Base-by-base conservation (phyloP, 1,284 basidiomycete genomes). In the Sporisorium graminicola region DNA sequence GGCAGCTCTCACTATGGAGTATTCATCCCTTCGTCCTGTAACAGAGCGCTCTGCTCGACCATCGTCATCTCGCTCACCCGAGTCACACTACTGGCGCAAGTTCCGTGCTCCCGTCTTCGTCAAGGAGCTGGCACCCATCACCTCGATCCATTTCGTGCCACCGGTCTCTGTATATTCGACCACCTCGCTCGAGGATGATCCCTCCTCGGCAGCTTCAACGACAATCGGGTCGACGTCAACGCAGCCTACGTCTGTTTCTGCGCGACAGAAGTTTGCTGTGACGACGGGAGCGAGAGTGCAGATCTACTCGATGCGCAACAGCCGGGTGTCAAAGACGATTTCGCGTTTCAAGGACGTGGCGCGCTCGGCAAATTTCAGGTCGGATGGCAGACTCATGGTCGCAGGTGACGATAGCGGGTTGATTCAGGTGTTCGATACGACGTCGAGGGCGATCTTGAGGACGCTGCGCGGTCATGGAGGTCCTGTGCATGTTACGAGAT, bases 291-390 rank as follows among this genome's bases (percentile, higher is more conserved):
- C 95, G 0, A 89, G 95, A 68, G 92, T 99, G 2, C 93, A 99
- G 86, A 93, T 99, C 84, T 98, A 98, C 87, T 94, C 94, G 18
- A 94, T 95, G 35, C 91, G 93, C 68, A 98, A 95, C 9, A 94
- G 95, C 86, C 94, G 95, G 86, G 91, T 98, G 44, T 93, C 92
- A 18, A 99, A 99, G 88, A 97, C 94, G 0, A 95, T 99, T 69
- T 93, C 94, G 29, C 89, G 97, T 35, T 99, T 99, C 88, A 97
- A 97, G 86, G 96, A 98, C 83, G 92, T 96, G 33, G 95, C 95
- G 1, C 89, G 95, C 16, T 74, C 76, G n/a, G 82, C 78, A n/a
- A 76, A 79, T 55, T 82, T 91, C 40, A 63, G 97, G 59, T 90
- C 89, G 57, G 97, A 99, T 86, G 97, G 96, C 27, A 97, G 96